A percentile compares a stretch with the other conserved stretches of the same genome.
These are phyloP conservation scores for Rhododendron molle DNA, from an alignment of 148 eudicot species.

Conservation along the genomic window DNA sequence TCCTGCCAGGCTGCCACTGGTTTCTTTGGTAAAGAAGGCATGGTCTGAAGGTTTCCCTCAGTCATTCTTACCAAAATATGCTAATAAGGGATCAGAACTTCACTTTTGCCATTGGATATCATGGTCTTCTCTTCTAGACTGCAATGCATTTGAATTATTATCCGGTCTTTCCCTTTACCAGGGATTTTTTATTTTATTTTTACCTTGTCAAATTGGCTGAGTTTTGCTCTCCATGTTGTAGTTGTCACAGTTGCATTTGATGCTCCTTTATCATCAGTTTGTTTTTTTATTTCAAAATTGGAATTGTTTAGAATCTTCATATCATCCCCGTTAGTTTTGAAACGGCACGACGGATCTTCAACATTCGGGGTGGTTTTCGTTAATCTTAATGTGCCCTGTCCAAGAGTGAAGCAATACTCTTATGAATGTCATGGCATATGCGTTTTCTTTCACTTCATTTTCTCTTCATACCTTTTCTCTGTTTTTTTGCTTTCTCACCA, in stretches of 20 bases:
- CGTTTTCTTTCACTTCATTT: not conserved
- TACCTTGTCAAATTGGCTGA: not conserved
- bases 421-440: not conserved
- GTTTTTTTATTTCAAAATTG: not conserved
- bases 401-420: not conserved
- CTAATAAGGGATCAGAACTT: not conserved
- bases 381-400: not conserved
- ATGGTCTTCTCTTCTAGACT: not conserved
- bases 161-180: not conserved
- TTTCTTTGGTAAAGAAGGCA: not conserved
- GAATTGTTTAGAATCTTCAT: not conserved
- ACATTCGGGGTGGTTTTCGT: not conserved
- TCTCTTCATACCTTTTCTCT: not conserved
- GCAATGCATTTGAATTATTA: not conserved
- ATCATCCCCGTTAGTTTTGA: not conserved
- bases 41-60: not conserved
- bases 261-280: not conserved
- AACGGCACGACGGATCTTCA: not conserved
- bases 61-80: not conserved
- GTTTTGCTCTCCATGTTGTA: not conserved
- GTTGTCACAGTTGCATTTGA: constrained; percentile 1
- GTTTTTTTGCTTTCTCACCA: not conserved
- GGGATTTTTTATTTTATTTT: not conserved
- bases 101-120: not conserved
- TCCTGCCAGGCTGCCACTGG: not conserved